These are phyloP conservation scores for Glebionis coronaria DNA, from an alignment of 129 eudicot species.

Conservation along the genomic window DNA sequence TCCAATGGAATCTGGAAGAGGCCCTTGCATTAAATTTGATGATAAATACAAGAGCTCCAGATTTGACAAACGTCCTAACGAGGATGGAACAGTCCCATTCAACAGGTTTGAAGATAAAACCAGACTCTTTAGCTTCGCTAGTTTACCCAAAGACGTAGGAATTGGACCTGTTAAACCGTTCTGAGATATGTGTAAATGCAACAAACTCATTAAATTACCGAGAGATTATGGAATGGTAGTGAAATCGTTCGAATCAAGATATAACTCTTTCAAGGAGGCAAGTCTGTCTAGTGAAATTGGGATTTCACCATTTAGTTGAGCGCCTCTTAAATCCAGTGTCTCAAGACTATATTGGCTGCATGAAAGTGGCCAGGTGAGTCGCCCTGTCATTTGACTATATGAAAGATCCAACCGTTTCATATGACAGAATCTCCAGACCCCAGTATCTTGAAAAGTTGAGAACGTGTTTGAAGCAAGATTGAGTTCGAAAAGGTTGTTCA, in stretches of 20 bases:
- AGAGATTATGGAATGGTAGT: slow-evolving; percentile 23
- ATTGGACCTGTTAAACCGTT: slow-evolving; percentile 34
- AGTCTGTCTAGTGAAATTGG: slow-evolving; percentile 21
- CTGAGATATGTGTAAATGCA: slow-evolving; percentile 21
- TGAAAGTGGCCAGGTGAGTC: background rate
- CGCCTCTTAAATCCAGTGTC: slow-evolving; percentile 11
- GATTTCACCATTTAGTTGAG: slow-evolving; percentile 20
- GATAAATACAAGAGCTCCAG: slow-evolving; percentile 24
- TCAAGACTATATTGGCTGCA: slow-evolving; percentile 22
- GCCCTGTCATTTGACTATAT: slow-evolving; percentile 16
- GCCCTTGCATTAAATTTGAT: slow-evolving; percentile 20
- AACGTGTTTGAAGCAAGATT: slow-evolving; percentile 21
- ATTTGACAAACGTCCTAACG: slow-evolving; percentile 8
- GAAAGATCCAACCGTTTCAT: slow-evolving; percentile 23
- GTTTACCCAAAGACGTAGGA: slow-evolving; percentile 27
- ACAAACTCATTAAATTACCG: slow-evolving; percentile 20
- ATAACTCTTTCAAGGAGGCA: slow-evolving; percentile 19
- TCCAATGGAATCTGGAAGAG: slow-evolving; percentile 27
- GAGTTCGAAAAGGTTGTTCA: slow-evolving; percentile 20
- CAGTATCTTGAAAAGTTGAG: slow-evolving; percentile 13
- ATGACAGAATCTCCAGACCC: slow-evolving; percentile 18
- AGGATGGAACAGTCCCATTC: slow-evolving; percentile 27
- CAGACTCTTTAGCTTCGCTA: slow-evolving; percentile 11
- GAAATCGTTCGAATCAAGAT: slow-evolving; percentile 20
- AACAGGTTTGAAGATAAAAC: slow-evolving; percentile 29